These are phyloP conservation scores for Aspergillus latus DNA, from an alignment of 2,329 filamentous ascomycete species.

Conservation along the genomic window DNA sequence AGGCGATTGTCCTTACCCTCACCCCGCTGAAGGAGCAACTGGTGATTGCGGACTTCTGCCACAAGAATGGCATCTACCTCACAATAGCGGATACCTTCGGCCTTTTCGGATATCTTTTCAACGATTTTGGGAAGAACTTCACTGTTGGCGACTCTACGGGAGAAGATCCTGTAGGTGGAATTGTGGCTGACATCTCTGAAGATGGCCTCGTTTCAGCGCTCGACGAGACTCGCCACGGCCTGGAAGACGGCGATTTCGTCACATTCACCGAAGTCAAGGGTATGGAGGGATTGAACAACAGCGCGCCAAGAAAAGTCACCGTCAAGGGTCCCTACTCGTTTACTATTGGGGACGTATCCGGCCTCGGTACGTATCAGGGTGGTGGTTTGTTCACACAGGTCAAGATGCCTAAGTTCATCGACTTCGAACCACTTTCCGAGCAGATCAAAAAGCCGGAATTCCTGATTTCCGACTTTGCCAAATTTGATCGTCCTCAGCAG, in stretches of 20 bases:
- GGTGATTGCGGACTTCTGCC: slow-evolving; percentile 86
- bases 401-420: slow-evolving; percentile 94
- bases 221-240: slow-evolving; percentile 89
- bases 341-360: slow-evolving; percentile 89
- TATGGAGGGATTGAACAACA: slow-evolving; percentile 82
- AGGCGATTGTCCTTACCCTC: slow-evolving; percentile 88
- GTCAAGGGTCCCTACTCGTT: slow-evolving; percentile 98
- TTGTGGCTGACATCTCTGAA: slow-evolving; percentile 84
- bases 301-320: slow-evolving; percentile 82
- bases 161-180: slow-evolving; percentile 82
- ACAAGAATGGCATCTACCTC: slow-evolving; percentile 88
- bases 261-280: slow-evolving; percentile 92
- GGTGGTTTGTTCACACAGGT: slow-evolving; percentile 93
- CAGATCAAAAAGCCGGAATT: slow-evolving; percentile 86
- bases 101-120: slow-evolving; percentile 93
- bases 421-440: slow-evolving; percentile 78
- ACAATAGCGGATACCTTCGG: slow-evolving; percentile 87
- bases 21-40: slow-evolving; percentile 78
- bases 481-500: slow-evolving; percentile 91
- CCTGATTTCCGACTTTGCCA: slow-evolving; percentile 91
- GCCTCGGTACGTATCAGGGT: slow-evolving; percentile 79
- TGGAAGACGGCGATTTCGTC: slow-evolving; percentile 95
- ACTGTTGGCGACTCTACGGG: slow-evolving; percentile 86
- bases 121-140: slow-evolving; percentile 94
- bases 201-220: slow-evolving; percentile 88